Base-by-base conservation (phyloP, 495 filamentous ascomycete species). In the Podospora bellae-mahoneyi region DNA sequence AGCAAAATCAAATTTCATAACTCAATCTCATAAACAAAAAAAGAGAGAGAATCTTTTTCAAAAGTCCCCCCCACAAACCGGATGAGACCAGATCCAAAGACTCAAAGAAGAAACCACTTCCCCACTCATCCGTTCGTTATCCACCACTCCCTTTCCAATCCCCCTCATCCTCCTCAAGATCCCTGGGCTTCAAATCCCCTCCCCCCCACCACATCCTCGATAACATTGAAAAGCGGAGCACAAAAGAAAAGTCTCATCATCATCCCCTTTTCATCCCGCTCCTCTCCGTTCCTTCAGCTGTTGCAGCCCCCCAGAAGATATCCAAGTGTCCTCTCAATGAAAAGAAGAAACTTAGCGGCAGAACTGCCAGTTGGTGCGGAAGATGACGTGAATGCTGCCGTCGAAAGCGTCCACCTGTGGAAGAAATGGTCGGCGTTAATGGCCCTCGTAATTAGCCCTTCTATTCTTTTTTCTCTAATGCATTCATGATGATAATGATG, bases 341-440 rank as follows among this genome's bases (percentile, higher is more conserved):
- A 5, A 62, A 30, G 27, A 62, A 62, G 27, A 62, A 62, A 62
- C 60, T 67, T 67, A 70, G 39, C 39, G 44, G 65, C 70, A 72
- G 53, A 34, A 23, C 44, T 66, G 69, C 73, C 73, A 77, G 70
- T 71, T 70, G 64, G 73, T 70, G 32, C 60, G 34, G 70, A 75
- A 73, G 64, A 77, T 62, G 56, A 77, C 63, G 58, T 75, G 73
- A 15, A 77, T 55, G 65, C 64, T 71, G 53, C 75, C 75, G 48
- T 77, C 75, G 62, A 77, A 74, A 18, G 75, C 69, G 60, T 77
- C 75, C 67, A 77, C 71, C 75, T 77, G 63, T 68, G 27, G 16
- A 34, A n/a, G 20, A 10, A 53, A 32, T 60, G n/a, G 18, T 34
- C 39, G 53, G 4, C n/a, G 10, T 15, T n/a, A 66, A 59, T 62